Percentiles rank a stretch among this genome's conserved stretches.
These are phyloP conservation scores for Skeletonema tropicum DNA, from an alignment of 108 stramenopile genomes.

Conservation along the genomic window DNA sequence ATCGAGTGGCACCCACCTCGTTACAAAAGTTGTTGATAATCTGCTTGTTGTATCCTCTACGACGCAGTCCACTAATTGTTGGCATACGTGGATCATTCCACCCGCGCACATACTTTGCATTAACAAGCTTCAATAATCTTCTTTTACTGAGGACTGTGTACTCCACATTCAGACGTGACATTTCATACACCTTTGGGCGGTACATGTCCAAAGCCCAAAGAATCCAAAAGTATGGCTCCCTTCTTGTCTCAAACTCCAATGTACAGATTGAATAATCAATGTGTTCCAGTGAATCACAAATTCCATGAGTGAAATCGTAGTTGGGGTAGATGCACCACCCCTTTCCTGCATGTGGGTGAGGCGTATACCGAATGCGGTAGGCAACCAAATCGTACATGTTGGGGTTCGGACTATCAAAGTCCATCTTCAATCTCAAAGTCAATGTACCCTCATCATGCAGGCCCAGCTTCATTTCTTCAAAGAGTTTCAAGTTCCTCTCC, in stretches of 20 bases:
- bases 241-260: conserved; percentile 97
- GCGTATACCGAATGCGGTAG: conserved; percentile 95
- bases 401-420: conserved; percentile 93
- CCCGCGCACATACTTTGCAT: conserved; percentile 74
- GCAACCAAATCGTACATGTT: conserved; percentile 96
- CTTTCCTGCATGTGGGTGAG: conserved; percentile 96
- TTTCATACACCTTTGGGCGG: conserved; percentile 93
- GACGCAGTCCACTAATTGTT: conserved; percentile 92
- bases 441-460: conserved; percentile 90
- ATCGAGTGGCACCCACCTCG: conserved; percentile 95
- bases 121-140: conserved; percentile 93
- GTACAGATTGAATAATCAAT: conserved; percentile 99
- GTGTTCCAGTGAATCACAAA: conserved; percentile 96
- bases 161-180: conserved; percentile 91
- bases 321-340: conserved; percentile 99
- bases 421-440: conserved; percentile 98
- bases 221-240: conserved; percentile 99
- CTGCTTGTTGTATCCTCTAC: conserved; percentile 95
- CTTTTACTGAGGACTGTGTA: conserved; percentile 97
- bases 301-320: conserved; percentile 98
- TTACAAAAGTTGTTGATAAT: conserved; percentile 95
- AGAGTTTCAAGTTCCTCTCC: conserved; percentile 90
- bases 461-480: conserved; percentile 94
- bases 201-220: conserved; percentile 95
- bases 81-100: conserved; percentile 99